Conservation (phyloP, 2,329 filamentous ascomycete species). For the Ilyonectria destructans region DNA sequence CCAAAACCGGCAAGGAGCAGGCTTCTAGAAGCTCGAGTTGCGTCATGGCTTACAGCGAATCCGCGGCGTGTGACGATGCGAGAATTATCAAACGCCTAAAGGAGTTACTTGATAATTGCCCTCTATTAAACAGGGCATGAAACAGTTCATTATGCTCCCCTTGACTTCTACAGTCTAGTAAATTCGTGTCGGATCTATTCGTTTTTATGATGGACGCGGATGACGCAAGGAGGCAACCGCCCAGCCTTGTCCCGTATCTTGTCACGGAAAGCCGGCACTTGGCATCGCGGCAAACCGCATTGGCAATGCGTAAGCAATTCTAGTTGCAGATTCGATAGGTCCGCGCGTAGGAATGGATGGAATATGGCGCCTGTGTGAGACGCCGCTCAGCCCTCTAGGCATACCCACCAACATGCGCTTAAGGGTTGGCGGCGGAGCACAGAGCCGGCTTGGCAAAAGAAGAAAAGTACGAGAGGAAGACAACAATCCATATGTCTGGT, state of each 20-base stretch:
- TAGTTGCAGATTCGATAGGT: constrained; percentile 13
- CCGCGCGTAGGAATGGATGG: constrained; percentile 23
- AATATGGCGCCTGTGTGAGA: background rate
- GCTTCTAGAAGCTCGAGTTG: constrained; percentile 46
- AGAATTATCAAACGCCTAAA: constrained; percentile 7
- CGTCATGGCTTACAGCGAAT: constrained; percentile 39
- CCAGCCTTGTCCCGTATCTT: constrained; percentile 31
- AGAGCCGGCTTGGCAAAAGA: constrained; percentile 28
- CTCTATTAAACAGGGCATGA: background rate
- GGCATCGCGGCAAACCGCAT: constrained; percentile 37
- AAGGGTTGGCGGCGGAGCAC: constrained; percentile 8
- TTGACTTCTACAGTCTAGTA: no score
- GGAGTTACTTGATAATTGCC: background rate
- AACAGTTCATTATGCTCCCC: constrained; percentile 16
- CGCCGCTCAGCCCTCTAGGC: background rate
- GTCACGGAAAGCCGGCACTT: constrained; percentile 41
- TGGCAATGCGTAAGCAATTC: constrained; percentile 29
- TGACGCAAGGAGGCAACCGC: constrained; percentile 31
- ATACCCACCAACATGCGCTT: background rate
- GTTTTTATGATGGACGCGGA: constrained; percentile 28
- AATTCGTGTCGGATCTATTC: background rate
- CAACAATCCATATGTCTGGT: constrained; percentile 3
- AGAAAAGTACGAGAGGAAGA: background rate
- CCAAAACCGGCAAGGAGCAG: constrained; percentile 39
- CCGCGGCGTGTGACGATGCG: constrained; percentile 15